Conservation (phyloP, 2,329 filamentous ascomycete genomes). For the Pyrenophora teres region DNA sequence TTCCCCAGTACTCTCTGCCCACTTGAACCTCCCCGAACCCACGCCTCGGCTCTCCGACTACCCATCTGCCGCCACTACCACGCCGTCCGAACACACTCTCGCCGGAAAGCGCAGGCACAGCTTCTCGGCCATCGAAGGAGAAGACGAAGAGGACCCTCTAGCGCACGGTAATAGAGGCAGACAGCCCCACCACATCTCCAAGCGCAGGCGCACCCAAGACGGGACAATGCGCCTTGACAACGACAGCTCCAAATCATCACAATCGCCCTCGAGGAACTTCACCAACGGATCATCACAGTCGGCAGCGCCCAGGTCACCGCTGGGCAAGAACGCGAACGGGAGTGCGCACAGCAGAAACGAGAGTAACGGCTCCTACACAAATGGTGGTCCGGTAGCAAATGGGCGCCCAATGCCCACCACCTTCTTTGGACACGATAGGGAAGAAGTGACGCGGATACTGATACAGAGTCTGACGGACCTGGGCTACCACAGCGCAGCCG, state of each 20-base stretch:
- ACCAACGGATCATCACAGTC: constrained; percentile 49
- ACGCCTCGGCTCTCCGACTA: constrained; percentile 20
- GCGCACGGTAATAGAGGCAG: constrained; percentile 32
- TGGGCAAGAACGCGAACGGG: constrained; percentile 49
- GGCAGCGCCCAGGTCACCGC: constrained; percentile 36
- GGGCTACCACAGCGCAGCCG: constrained; percentile 80
- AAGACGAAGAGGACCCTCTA: constrained; percentile 19
- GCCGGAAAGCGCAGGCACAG: constrained; percentile 43
- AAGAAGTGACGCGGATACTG: constrained; percentile 89
- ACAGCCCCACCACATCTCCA: constrained; percentile 44
- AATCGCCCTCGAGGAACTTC: constrained; percentile 44
- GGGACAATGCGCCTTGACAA: constrained; percentile 51
- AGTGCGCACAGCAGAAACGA: constrained; percentile 46
- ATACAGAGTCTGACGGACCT: constrained; percentile 90
- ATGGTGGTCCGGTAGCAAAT: constrained; percentile 45
- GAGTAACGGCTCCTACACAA: constrained; percentile 53
- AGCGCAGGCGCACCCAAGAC: constrained; percentile 51
- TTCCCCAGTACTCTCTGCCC: constrained; percentile 19
- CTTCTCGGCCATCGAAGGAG: constrained; percentile 36
- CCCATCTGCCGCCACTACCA: constrained; percentile 20
- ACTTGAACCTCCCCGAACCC: constrained; percentile 23
- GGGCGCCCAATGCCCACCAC: constrained; percentile 44
- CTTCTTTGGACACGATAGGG: constrained; percentile 86
- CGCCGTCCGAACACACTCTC: constrained; percentile 20
- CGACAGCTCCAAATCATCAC: constrained; percentile 48